These are phyloP conservation scores for Thuidium tamariscinum DNA, from an alignment of 225 moss, liverwort and hornwort species.

Conservation along the genomic window DNA sequence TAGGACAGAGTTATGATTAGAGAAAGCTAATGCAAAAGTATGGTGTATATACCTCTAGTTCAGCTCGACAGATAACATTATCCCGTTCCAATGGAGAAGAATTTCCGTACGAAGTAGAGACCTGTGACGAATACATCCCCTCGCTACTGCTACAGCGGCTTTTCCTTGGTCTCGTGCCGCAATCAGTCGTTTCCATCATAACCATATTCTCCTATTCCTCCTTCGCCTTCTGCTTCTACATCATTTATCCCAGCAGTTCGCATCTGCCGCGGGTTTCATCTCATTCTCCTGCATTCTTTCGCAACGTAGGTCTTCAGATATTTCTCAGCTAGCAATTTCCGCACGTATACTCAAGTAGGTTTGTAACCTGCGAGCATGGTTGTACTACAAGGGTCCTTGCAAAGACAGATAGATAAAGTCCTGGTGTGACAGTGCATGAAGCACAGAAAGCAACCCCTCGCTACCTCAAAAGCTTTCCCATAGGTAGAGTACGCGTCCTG, in stretches of 20 bases:
- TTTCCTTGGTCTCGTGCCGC: conserved; percentile 16
- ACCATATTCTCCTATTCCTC: conserved; percentile 20
- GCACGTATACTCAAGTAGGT: not conserved
- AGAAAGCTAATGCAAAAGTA: not conserved
- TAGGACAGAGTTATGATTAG: not conserved
- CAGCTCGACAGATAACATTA: not conserved
- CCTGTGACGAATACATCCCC: conserved; percentile 8
- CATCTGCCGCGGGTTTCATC: not conserved
- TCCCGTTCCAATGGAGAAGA: conserved; percentile 13
- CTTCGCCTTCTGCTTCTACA: conserved; percentile 2
- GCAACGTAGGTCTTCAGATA: not conserved
- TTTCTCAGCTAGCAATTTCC: not conserved
- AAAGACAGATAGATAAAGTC: not conserved
- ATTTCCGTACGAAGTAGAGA: conserved; percentile 36
- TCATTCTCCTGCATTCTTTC: not conserved
- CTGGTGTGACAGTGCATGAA: not conserved
- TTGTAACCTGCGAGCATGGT: not conserved
- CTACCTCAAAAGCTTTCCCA: not conserved
- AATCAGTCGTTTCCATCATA: conserved; percentile 32
- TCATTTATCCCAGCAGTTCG: not conserved
- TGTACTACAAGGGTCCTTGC: not conserved
- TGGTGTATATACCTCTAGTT: conserved; percentile 17
- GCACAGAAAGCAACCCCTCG: conserved; percentile 2
- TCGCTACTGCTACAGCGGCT: conserved; percentile 12
- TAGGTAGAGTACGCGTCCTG: not conserved